phyloP scores from a whole-genome alignment of 345 rosid species.

The Eucalyptus erythrocorys region DNA sequence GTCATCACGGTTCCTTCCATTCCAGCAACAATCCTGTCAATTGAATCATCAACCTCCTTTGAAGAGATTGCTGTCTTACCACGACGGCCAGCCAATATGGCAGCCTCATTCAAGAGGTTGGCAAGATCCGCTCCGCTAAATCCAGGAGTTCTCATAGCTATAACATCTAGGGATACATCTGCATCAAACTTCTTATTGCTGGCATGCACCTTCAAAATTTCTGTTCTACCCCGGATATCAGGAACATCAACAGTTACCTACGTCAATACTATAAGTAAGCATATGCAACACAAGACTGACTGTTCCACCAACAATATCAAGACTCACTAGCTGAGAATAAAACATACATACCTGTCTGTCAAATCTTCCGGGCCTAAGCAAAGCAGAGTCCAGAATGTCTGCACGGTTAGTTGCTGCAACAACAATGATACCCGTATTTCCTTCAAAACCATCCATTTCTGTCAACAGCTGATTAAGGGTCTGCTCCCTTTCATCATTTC shows the following conservation, averaged over 20 bases:
- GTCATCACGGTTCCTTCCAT: conserved; percentile 99
- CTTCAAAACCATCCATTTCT: conserved; percentile 99
- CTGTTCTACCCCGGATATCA: conserved; percentile 80
- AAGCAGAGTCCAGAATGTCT: conserved; percentile 88
- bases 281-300: neutral
- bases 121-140: conserved; percentile 98
- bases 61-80: conserved; percentile 74
- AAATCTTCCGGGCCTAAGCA: conserved; percentile 90
- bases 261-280: neutral
- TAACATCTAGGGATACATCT: conserved; percentile 83
- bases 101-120: conserved; percentile 93
- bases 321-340: neutral
- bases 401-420: conserved; percentile 94
- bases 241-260: conserved; percentile 96
- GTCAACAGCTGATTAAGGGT: conserved; percentile 94
- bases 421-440: conserved; percentile 88
- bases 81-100: conserved; percentile 90
- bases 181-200: conserved; percentile 82
- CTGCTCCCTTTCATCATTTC: conserved; percentile 98
- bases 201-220: conserved; percentile 81
- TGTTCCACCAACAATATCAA: neutral
- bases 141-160: conserved; percentile 98
- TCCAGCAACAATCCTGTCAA: conserved; percentile 97
- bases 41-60: conserved; percentile 93
- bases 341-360: conserved; percentile 64